A percentile compares a stretch with the other conserved stretches of the same genome.
phyloP scores from a whole-genome alignment of 192 early-diverging fungal species.

The Neocallimastix lanati region DNA sequence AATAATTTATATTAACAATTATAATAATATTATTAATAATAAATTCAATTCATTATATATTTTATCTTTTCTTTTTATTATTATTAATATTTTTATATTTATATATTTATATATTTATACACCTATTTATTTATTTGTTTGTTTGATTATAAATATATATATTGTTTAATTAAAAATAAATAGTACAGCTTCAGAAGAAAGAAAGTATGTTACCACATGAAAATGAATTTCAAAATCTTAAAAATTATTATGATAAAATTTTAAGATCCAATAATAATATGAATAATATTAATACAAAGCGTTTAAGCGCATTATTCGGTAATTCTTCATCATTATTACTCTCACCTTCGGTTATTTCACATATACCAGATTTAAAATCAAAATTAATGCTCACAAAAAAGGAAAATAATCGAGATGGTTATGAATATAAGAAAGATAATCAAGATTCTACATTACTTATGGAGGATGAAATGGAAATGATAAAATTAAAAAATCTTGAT shows the following conservation, averaged over 20 bases:
- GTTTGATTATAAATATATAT: no score
- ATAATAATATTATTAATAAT: no score
- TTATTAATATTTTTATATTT: no score
- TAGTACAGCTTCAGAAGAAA: constrained; percentile 65
- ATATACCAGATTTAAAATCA: background rate
- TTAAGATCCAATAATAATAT: constrained; percentile 14
- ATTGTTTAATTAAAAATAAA: no score
- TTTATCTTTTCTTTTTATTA: no score
- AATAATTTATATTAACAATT: no score
- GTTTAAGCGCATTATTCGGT: background rate
- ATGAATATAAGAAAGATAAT: background rate
- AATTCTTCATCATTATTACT: background rate
- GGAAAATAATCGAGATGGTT: background rate
- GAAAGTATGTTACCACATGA: constrained; percentile 46
- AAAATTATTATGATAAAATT: constrained; percentile 67
- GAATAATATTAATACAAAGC: background rate
- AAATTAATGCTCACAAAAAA: background rate
- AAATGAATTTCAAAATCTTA: constrained; percentile 66
- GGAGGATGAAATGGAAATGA: background rate
- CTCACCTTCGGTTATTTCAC: background rate
- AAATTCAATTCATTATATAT: no score
- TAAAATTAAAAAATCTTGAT: background rate
- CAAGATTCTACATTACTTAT: background rate
- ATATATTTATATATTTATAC: no score
- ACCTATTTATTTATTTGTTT: no score